Percentiles rank a stretch among this genome's conserved stretches.
These are phyloP conservation scores for Rhodotorula sp. DNA, from an alignment of 1,284 basidiomycete genomes.

Conservation along the genomic window DNA sequence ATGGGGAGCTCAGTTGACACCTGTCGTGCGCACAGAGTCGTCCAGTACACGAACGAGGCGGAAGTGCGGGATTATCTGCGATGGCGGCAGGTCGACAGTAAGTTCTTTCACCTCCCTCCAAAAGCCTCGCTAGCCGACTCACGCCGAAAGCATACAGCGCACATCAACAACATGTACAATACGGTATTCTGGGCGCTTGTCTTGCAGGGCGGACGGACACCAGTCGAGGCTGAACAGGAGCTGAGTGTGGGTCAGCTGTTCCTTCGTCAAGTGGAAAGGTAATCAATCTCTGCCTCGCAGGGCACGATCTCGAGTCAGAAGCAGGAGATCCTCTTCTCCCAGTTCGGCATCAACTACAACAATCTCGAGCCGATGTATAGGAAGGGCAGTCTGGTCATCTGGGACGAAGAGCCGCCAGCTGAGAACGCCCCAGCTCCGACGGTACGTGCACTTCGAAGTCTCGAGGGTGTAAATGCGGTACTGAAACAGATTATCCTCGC, in stretches of 20 bases:
- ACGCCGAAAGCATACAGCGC: constrained; percentile 59
- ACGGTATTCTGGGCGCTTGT: constrained; percentile 94
- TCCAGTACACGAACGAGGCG: constrained; percentile 72
- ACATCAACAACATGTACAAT: constrained; percentile 98
- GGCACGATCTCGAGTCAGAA: constrained; percentile 85
- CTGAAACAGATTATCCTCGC: neutral
- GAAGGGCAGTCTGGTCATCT: constrained; percentile 81
- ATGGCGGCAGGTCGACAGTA: constrained; percentile 94
- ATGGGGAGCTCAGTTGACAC: neutral
- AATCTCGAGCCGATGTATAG: constrained; percentile 67
- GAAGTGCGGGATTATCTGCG: constrained; percentile 88
- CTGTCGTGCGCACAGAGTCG: constrained; percentile 55
- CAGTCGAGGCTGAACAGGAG: constrained; percentile 75
- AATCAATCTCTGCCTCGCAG: constrained; percentile 50
- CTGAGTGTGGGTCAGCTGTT: constrained; percentile 58
- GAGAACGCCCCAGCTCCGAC: constrained; percentile 7
- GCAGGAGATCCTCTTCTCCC: constrained; percentile 81
- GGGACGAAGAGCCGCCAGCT: constrained; percentile 53
- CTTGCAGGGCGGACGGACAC: constrained; percentile 69
- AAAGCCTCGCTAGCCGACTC: neutral
- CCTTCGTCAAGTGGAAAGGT: neutral
- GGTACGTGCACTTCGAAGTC: neutral
- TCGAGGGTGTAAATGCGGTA: neutral
- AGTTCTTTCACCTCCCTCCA: constrained; percentile 47
- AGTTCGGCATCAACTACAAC: constrained; percentile 87